Conservation (phyloP, 2,329 filamentous ascomycete genomes). For the Pseudogymnoascus sp. region DNA sequence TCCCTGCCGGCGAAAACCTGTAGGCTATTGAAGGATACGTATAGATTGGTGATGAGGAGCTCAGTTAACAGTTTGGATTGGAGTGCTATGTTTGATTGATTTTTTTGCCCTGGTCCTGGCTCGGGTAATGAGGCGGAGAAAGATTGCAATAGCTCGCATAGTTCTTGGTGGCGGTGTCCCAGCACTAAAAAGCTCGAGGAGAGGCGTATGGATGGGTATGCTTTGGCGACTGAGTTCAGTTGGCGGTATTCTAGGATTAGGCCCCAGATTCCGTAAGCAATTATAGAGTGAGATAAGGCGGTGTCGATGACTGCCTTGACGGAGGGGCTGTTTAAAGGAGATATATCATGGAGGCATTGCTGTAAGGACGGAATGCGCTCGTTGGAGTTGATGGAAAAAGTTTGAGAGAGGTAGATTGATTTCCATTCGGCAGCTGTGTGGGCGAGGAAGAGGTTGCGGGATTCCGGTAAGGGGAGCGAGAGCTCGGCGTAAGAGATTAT, state of each 20-base stretch:
- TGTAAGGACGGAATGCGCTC: slow-evolving; percentile 14
- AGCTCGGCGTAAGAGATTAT: slow-evolving; percentile 63
- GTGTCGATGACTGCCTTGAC: slow-evolving; percentile 41
- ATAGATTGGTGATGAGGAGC: slow-evolving; percentile 54
- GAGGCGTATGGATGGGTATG: slow-evolving; percentile 10
- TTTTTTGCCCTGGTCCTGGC: background rate
- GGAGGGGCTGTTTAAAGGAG: background rate
- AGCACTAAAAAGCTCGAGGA: slow-evolving; percentile 38
- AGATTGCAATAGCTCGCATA: slow-evolving; percentile 39
- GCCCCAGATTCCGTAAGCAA: slow-evolving; percentile 57
- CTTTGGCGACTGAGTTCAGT: slow-evolving; percentile 39
- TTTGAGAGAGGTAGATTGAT: slow-evolving; percentile 39
- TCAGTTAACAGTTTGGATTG: slow-evolving; percentile 32
- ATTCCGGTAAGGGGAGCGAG: slow-evolving; percentile 55
- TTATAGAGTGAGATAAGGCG: slow-evolving; percentile 49
- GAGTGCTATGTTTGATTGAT: slow-evolving; percentile 16
- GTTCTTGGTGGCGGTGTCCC: slow-evolving; percentile 51
- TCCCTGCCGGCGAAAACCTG: slow-evolving; percentile 62
- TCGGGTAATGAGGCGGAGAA: slow-evolving; percentile 2
- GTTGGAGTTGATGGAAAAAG: background rate
- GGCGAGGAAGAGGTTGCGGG: slow-evolving; percentile 58
- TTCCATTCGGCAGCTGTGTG: slow-evolving; percentile 59
- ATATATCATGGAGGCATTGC: slow-evolving; percentile 11
- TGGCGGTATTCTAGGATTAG: slow-evolving; percentile 60
- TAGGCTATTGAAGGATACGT: slow-evolving; percentile 56